Conservation (phyloP, 768 basidiomycete genomes). For the Mycena crocata region DNA sequence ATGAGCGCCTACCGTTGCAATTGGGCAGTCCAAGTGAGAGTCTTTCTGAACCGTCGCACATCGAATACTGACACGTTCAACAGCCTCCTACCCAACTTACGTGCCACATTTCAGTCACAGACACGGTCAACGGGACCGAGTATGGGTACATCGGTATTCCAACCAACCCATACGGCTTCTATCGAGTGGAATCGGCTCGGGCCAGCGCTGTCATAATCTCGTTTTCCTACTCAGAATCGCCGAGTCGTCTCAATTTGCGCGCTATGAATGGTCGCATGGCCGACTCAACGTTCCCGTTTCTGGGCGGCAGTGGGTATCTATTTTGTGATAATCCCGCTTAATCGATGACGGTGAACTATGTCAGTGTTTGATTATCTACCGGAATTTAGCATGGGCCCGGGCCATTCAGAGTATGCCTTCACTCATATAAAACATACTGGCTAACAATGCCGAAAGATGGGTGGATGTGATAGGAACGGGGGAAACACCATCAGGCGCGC, state of each 20-base stretch:
- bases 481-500: not conserved
- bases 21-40: not conserved
- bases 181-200: not conserved
- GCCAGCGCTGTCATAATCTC: not conserved
- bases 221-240: not conserved
- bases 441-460: not conserved
- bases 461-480: not conserved
- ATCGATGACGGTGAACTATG: not conserved
- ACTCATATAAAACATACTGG: not conserved
- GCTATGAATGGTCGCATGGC: not conserved
- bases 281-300: not conserved
- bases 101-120: not conserved
- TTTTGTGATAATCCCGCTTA: not conserved
- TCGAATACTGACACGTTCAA: not conserved
- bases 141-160: conserved; percentile 1
- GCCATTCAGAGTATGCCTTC: not conserved
- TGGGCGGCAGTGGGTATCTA: conserved; percentile 5
- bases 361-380: not conserved
- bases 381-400: not conserved
- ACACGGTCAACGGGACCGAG: not conserved
- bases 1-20: not conserved
- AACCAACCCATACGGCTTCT: not conserved
- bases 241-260: not conserved
- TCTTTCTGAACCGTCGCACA: not conserved
- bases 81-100: not conserved